Conservation (phyloP, 2,329 filamentous ascomycete genomes). For the Dothidotthia symphoricarpi region DNA sequence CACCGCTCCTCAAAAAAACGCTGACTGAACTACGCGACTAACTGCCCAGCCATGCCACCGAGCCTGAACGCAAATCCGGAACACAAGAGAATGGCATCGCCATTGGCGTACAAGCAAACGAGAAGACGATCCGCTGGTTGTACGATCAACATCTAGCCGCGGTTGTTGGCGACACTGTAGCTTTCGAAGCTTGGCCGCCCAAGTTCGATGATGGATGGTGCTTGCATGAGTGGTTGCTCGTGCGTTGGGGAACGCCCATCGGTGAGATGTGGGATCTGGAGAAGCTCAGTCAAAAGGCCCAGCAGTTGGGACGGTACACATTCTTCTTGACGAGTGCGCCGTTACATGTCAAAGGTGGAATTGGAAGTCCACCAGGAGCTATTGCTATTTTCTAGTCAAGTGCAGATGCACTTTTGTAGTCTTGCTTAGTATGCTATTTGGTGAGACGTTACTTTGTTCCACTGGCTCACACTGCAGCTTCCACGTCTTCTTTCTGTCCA, state of each 20-base stretch:
- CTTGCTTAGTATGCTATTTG: too few species aligned
- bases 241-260: conserved; percentile 31
- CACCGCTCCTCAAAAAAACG: conserved; percentile 3
- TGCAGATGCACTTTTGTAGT: too few species aligned
- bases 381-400: conserved; percentile 33
- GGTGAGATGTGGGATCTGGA: conserved; percentile 49
- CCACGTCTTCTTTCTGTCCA: too few species aligned
- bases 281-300: conserved; percentile 53
- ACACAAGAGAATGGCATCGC: conserved; percentile 34
- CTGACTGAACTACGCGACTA: too few species aligned
- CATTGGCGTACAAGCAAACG: conserved; percentile 36
- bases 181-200: conserved; percentile 42
- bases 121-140: conserved; percentile 38
- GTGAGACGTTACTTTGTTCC: too few species aligned
- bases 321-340: conserved; percentile 63
- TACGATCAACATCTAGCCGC: conserved; percentile 40
- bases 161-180: conserved; percentile 42
- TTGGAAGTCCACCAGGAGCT: conserved; percentile 39
- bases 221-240: conserved; percentile 35
- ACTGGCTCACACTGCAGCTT: too few species aligned
- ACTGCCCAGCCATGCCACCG: conserved; percentile 21
- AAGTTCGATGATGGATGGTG: conserved; percentile 33
- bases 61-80: conserved; percentile 27
- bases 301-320: conserved; percentile 53
- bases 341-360: conserved; percentile 55